These are phyloP conservation scores for Colletotrichum zoysiae DNA, from an alignment of 2,329 filamentous ascomycete species.

Conservation along the genomic window DNA sequence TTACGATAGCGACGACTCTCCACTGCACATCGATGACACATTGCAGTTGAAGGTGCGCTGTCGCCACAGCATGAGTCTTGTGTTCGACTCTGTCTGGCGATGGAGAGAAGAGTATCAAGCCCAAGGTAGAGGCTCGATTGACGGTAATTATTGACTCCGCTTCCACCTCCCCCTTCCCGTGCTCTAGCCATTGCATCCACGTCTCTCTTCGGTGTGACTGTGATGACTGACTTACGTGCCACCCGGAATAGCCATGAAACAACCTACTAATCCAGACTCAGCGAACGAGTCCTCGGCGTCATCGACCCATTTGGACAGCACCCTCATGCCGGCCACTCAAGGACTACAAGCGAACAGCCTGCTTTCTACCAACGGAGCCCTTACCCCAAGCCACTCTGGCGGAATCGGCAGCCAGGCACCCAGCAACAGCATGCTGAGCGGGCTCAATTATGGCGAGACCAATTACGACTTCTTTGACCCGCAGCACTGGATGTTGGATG, in stretches of 20 bases:
- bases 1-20: conserved; percentile 62
- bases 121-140: conserved; percentile 75
- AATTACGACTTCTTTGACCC: conserved; percentile 93
- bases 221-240: conserved; percentile 47
- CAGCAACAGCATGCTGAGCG: conserved; percentile 61
- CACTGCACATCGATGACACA: conserved; percentile 73
- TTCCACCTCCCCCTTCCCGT: conserved; percentile 17
- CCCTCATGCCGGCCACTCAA: conserved; percentile 64
- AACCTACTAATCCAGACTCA: conserved; percentile 87
- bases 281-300: conserved; percentile 79
- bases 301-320: conserved; percentile 73
- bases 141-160: conserved; percentile 67
- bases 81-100: conserved; percentile 88
- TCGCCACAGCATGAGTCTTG: conserved; percentile 85
- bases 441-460: conserved; percentile 72
- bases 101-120: conserved; percentile 86
- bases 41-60: conserved; percentile 86
- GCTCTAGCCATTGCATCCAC: conserved; percentile 42
- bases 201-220: conserved; percentile 44
- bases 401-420: conserved; percentile 42
- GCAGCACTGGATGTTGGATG: conserved; percentile 93
- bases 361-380: conserved; percentile 62
- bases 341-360: conserved; percentile 62
- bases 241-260: conserved; percentile 74
- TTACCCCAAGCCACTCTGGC: conserved; percentile 64